Conservation (phyloP, 1,139 yeast genomes). For the Eremothecium cymbalariae region DNA sequence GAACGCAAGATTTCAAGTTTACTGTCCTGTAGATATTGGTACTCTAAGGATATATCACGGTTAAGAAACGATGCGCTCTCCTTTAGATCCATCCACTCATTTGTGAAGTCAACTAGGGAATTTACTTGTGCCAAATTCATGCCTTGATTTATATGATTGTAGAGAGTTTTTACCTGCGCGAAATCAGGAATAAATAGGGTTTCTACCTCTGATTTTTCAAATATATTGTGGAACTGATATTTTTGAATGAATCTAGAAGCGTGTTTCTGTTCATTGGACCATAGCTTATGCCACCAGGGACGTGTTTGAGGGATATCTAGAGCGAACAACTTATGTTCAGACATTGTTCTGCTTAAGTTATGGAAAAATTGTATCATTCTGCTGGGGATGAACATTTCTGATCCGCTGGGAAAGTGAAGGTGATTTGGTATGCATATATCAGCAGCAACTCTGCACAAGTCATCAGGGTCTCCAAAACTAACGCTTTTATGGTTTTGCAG, state of each 20-base stretch:
- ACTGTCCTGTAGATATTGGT: conserved; percentile 2
- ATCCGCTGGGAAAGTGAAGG: conserved; percentile 1
- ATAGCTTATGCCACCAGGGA: conserved; percentile 9
- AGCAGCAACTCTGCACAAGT: conserved; percentile 20
- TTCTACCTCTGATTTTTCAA: conserved; percentile 8
- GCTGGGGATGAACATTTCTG: conserved; percentile 22
- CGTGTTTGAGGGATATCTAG: conserved; percentile 19
- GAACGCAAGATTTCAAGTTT: neutral
- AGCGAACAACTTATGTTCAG: conserved; percentile 25
- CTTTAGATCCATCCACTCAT: conserved; percentile 19
- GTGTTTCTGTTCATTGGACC: conserved; percentile 8
- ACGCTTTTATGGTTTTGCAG: conserved; percentile 3
- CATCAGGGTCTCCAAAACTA: conserved; percentile 18
- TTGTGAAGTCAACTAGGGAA: conserved; percentile 18
- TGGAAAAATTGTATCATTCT: conserved; percentile 24
- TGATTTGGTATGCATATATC: conserved; percentile 5
- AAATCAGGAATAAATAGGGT: conserved; percentile 20
- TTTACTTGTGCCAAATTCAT: conserved; percentile 17
- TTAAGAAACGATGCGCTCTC: conserved; percentile 8
- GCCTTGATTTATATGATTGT: conserved; percentile 17
- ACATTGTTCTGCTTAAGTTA: conserved; percentile 17
- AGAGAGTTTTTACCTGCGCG: conserved; percentile 17
- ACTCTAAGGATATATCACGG: neutral
- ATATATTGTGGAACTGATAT: conserved; percentile 4
- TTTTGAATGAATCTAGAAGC: conserved; percentile 8